A percentile compares a stretch with the other conserved stretches of the same genome.
These are phyloP conservation scores for Fusarium liriodendri DNA, from an alignment of 2,329 filamentous ascomycete species.

Conservation along the genomic window DNA sequence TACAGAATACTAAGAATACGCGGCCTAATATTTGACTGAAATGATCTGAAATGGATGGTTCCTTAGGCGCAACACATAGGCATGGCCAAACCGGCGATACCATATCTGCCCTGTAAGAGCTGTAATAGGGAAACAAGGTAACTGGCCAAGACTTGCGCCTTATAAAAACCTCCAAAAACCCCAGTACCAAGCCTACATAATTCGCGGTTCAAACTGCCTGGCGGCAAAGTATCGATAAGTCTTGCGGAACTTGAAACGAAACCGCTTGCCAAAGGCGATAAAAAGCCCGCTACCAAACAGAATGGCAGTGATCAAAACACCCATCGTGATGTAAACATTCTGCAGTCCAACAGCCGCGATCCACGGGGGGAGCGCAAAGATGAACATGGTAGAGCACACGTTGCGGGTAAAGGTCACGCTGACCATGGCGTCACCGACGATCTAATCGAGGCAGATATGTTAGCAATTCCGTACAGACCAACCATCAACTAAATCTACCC, in stretches of 20 bases:
- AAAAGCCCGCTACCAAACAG: neutral
- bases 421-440: slow-evolving; percentile 9
- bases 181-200: neutral
- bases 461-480: neutral
- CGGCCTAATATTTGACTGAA: no score
- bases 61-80: no score
- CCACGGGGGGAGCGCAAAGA: slow-evolving; percentile 11
- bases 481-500: neutral
- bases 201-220: neutral
- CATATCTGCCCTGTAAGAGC: no score
- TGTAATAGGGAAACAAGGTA: neutral
- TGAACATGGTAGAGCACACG: neutral
- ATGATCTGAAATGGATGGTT: no score
- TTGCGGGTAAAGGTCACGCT: slow-evolving; percentile 6
- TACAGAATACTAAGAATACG: no score
- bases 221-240: neutral
- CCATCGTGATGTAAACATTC: slow-evolving; percentile 10
- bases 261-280: neutral
- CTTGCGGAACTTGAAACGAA: neutral
- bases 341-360: neutral
- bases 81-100: no score
- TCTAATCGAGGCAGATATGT: neutral
- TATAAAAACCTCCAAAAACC: neutral
- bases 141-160: neutral
- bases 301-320: neutral